Percentiles rank a stretch among this genome's conserved stretches.
Conservation (phyloP, 257 asterid species). For the Solanum rostratum region DNA sequence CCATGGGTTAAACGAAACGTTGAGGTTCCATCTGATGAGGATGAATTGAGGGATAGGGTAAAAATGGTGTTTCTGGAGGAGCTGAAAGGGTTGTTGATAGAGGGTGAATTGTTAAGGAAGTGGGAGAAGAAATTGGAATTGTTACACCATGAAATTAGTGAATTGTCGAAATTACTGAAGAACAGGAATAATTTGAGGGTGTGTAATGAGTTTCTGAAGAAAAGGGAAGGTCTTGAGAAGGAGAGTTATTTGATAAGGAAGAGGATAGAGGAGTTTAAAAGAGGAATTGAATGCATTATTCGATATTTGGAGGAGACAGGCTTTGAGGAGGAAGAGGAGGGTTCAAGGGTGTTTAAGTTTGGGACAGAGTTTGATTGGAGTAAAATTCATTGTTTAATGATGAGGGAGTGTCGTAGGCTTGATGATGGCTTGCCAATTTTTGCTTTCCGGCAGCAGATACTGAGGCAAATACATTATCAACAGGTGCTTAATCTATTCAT, state of each 20-base stretch:
- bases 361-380: conserved; percentile 44
- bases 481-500: conserved; percentile 32
- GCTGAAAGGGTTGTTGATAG: conserved; percentile 27
- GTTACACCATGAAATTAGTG: conserved; percentile 19
- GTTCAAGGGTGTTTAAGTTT: conserved; percentile 19
- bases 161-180: background rate
- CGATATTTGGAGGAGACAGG: conserved; percentile 36
- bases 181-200: background rate
- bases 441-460: conserved; percentile 35
- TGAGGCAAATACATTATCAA: conserved; percentile 38
- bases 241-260: conserved; percentile 36
- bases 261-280: conserved; percentile 33
- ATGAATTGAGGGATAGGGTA: conserved; percentile 40
- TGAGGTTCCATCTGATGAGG: conserved; percentile 52
- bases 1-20: conserved; percentile 35
- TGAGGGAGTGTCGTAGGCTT: conserved; percentile 74
- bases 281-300: conserved; percentile 36
- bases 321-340: background rate
- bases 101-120: conserved; percentile 30
- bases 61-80: conserved; percentile 36
- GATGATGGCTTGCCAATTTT: conserved; percentile 82
- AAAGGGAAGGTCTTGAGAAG: conserved; percentile 27
- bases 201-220: conserved; percentile 12
- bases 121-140: conserved; percentile 33
- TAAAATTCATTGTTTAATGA: conserved; percentile 43